Evolutionary conservation across 257 asterid genomes (phyloP).

Genomic region (Nicotiana noctiflora): DNA sequence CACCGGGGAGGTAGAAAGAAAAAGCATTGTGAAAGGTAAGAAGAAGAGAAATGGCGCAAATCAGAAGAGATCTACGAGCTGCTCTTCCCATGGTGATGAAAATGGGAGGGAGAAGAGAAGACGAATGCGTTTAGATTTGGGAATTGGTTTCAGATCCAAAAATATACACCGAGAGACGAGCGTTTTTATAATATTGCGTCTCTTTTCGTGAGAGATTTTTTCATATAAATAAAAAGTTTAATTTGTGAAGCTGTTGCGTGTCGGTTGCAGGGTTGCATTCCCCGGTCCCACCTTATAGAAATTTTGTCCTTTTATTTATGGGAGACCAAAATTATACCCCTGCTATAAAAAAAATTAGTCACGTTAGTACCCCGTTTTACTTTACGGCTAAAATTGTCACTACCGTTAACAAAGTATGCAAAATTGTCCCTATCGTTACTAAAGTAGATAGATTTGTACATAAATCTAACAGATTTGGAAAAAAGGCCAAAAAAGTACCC

Average conservation of each 20-base stretch:
- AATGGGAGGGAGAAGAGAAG: not conserved
- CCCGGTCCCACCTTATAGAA: not conserved
- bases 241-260: not conserved
- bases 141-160: slow-evolving; percentile 11
- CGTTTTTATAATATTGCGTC: not conserved
- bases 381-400: no score
- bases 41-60: slow-evolving; percentile 21
- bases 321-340: no score
- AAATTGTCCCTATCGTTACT: no score
- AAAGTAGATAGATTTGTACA: no score
- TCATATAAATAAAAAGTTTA: not conserved
- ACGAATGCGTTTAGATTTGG: not conserved
- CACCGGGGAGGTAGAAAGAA: slow-evolving; percentile 80
- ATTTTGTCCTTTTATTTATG: not conserved
- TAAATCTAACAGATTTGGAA: no score
- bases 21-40: slow-evolving; percentile 39
- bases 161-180: not conserved
- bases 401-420: no score
- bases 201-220: not conserved
- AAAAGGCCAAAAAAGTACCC: no score
- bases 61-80: slow-evolving; percentile 14
- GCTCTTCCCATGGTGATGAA: slow-evolving; percentile 12
- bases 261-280: not conserved
- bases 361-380: no score
- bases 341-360: no score